A percentile compares a stretch with the other conserved stretches of the same genome.
These are phyloP conservation scores for Ocimum tenuiflorum DNA, from an alignment of 257 asterid species.

Conservation along the genomic window DNA sequence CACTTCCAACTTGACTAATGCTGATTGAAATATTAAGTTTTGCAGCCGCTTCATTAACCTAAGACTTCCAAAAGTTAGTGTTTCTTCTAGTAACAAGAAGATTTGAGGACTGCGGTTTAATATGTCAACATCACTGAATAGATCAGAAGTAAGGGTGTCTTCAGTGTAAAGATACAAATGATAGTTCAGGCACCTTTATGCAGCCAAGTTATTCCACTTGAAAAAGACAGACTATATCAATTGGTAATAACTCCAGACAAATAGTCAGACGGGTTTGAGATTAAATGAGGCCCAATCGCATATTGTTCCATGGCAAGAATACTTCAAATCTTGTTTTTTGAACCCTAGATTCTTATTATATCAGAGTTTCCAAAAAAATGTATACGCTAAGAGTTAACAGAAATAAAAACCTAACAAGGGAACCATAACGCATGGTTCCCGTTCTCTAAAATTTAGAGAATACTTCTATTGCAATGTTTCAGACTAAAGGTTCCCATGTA, in stretches of 20 bases:
- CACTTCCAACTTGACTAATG: constrained; percentile 78
- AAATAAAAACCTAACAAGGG: constrained; percentile 3
- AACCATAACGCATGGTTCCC: not conserved
- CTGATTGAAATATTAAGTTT: constrained; percentile 59
- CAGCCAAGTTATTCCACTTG: too few relatives aligned
- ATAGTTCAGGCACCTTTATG: not conserved
- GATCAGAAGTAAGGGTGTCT: not conserved
- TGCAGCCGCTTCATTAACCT: constrained; percentile 85
- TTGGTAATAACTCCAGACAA: too few relatives aligned
- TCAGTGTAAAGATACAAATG: not conserved
- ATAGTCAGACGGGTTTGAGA: too few relatives aligned
- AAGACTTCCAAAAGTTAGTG: constrained; percentile 6
- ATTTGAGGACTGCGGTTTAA: constrained; percentile 1
- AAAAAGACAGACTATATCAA: too few relatives aligned
- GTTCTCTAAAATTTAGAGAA: not conserved
- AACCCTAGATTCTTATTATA: too few relatives aligned
- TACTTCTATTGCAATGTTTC: not conserved
- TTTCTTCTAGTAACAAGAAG: not conserved
- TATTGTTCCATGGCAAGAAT: too few relatives aligned
- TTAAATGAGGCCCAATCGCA: too few relatives aligned
- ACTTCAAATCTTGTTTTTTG: too few relatives aligned
- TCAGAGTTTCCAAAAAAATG: too few relatives aligned
- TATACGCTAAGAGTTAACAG: not conserved
- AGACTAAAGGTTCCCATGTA: not conserved
- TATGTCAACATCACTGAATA: constrained; percentile 1